These are phyloP conservation scores for Myxozyma kluyveri DNA, from an alignment of 805 yeast species.

Conservation along the genomic window DNA sequence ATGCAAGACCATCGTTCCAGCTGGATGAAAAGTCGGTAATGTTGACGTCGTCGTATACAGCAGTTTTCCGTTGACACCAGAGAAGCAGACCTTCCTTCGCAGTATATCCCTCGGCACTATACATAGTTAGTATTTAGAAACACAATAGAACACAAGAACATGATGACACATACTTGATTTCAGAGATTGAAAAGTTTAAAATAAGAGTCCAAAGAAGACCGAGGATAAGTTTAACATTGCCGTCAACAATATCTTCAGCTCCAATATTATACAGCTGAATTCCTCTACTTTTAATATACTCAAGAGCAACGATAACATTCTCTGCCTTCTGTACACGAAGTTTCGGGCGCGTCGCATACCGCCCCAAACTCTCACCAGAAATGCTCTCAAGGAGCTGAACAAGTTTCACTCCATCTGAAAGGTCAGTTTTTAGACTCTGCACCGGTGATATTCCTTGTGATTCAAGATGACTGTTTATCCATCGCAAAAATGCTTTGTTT, in stretches of 20 bases:
- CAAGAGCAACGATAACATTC: conserved; percentile 41
- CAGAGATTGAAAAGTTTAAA: conserved; percentile 41
- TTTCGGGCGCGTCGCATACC: conserved; percentile 36
- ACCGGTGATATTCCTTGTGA: conserved; percentile 33
- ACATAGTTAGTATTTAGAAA: not conserved
- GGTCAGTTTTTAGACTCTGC: conserved; percentile 34
- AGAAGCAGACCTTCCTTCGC: conserved; percentile 47
- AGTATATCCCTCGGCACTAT: conserved; percentile 39
- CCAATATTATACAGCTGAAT: conserved; percentile 42
- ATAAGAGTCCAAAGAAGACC: conserved; percentile 77
- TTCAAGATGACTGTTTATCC: conserved; percentile 41
- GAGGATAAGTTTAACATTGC: conserved; percentile 85
- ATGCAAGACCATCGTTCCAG: conserved; percentile 54
- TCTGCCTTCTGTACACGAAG: conserved; percentile 42
- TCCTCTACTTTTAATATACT: conserved; percentile 39
- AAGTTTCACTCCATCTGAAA: conserved; percentile 39
- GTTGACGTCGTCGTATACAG: conserved; percentile 39
- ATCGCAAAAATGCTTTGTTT: conserved; percentile 41
- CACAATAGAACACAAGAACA: not conserved
- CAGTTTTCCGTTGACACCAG: conserved; percentile 55
- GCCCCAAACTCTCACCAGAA: conserved; percentile 40
- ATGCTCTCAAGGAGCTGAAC: conserved; percentile 41
- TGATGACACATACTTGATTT: conserved; percentile 33
- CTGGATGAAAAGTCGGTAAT: conserved; percentile 52
- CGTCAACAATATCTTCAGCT: conserved; percentile 89